phyloP scores from a whole-genome alignment of 2,329 filamentous ascomycete genomes.

The Sclerotinia sclerotiorum region DNA sequence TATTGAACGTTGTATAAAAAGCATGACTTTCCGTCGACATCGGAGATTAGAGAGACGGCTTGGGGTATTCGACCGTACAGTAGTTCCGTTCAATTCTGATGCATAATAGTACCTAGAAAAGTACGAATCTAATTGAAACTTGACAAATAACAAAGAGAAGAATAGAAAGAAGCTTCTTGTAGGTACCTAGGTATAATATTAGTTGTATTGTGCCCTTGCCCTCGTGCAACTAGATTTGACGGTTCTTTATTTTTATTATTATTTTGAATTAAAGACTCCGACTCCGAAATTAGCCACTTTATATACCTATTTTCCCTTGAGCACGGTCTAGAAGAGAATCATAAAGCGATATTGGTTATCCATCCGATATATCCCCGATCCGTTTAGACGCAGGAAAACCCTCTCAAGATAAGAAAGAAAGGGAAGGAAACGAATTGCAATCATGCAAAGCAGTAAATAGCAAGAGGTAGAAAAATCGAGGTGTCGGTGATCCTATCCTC shows the following conservation, averaged over 20 bases:
- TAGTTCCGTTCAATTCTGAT: background rate
- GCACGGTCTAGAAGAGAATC: conserved; percentile 1
- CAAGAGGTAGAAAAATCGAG: background rate
- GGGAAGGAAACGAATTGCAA: background rate
- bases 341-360: conserved; percentile 1
- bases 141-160: background rate
- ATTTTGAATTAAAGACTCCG: background rate
- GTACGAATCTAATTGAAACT: conserved; percentile 3
- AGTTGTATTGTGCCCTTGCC: background rate
- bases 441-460: background rate
- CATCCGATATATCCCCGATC: conserved; percentile 2
- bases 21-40: background rate
- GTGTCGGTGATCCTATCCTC: background rate
- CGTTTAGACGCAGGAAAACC: background rate
- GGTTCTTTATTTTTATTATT: background rate
- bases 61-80: background rate
- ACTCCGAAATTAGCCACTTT: conserved; percentile 17
- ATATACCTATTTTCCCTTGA: background rate
- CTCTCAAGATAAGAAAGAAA: too few species aligned
- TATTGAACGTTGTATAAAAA: background rate
- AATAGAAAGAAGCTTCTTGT: too few species aligned
- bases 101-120: background rate
- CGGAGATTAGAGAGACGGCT: background rate
- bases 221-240: conserved; percentile 4
- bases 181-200: too few species aligned